phyloP scores from a whole-genome alignment of 495 filamentous ascomycete species.

The Penicillium nucicola region DNA sequence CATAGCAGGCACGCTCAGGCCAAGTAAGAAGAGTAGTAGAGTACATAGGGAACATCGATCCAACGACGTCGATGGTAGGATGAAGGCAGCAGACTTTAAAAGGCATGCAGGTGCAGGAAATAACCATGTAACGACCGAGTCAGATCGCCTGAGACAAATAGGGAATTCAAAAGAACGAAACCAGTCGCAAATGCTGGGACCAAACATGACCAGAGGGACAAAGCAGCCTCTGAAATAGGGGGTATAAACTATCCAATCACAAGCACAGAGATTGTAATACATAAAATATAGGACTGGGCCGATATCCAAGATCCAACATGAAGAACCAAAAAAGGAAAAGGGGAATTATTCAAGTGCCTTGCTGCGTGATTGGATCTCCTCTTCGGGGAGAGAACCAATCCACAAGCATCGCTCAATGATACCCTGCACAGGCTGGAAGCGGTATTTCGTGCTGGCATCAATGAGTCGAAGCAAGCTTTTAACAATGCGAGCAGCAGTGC shows the following conservation, averaged over 20 bases:
- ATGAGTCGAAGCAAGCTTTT: slow-evolving; percentile 87
- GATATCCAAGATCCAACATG: neutral
- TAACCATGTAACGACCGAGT: neutral
- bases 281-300: neutral
- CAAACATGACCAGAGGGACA: slow-evolving; percentile 13
- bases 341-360: slow-evolving; percentile 47
- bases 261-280: neutral
- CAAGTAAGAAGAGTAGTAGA: no score
- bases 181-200: slow-evolving; percentile 15
- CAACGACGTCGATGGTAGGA: no score
- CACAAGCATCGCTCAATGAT: slow-evolving; percentile 90
- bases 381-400: slow-evolving; percentile 86
- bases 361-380: slow-evolving; percentile 67
- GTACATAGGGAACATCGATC: no score
- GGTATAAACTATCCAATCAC: slow-evolving; percentile 4
- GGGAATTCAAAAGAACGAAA: slow-evolving; percentile 1
- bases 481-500: slow-evolving; percentile 84
- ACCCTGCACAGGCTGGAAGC: slow-evolving; percentile 79
- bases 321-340: neutral
- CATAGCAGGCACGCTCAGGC: no score
- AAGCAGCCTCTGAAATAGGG: neutral
- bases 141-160: neutral
- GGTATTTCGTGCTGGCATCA: slow-evolving; percentile 88
- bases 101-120: neutral
- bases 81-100: no score